Evolutionary conservation across 306 rosid species (phyloP), one percentile per base, ranked within the genome.

Genomic region (Rosa rugosa): DNA sequence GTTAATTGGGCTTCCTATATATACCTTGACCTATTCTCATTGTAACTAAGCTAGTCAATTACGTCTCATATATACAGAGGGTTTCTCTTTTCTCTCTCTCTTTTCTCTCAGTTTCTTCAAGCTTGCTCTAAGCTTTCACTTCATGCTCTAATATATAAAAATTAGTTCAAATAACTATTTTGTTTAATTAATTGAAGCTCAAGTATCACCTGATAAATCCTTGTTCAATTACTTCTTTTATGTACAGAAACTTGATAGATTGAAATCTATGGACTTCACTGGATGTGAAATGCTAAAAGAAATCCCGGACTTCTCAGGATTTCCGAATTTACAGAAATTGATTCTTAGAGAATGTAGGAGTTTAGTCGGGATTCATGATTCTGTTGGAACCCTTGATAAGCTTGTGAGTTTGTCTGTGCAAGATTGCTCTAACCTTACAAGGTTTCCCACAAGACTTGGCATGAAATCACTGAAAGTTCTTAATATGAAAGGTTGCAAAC

Each of bases 391-490:
- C 1, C 75, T 71, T 46, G 41, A 71, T 46, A 71, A 71, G 34
- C 75, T 71, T 8, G 41, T 23, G 5, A 1, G 0, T 23, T 5
- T 71, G 23, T 0, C 0, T 2, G 4, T 72, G 64, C 11, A 17
- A 31, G 0, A 51, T 40, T 72, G 76, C 47, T 50, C 64, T 50
- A 72, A 38, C 45, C 76, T 72, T 31, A 72, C 64, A 31, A 51
- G 63, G 63, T 10, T 71, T 79, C 78, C 71, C 75, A 45, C 41
- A n/a, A 72, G 77, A 83, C 25, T 72, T 63, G 4, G 34, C 22
- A 13, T 72, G 47, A 72, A 72, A 51, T 72, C 76, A 34, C 64
- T 72, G 5, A 18, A 34, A 51, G 0, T 8, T 0, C 63, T 80
- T 20, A 72, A 18, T 23, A 63, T 80, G 63, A 73, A 71, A 64